phyloP scores from a whole-genome alignment of 257 asterid species.

The Forsythia suspensa region DNA sequence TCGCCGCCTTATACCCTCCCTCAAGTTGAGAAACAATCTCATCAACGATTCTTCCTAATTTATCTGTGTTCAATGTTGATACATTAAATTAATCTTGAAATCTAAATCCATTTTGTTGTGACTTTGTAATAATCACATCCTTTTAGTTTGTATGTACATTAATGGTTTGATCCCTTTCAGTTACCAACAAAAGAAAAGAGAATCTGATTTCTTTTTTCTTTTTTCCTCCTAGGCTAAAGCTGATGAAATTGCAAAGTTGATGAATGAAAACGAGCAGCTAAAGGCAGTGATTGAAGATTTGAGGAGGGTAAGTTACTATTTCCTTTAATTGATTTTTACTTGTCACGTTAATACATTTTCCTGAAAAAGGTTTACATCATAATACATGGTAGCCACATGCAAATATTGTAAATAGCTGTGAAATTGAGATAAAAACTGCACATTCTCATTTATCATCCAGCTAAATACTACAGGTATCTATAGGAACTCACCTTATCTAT shows the following conservation, averaged over 20 bases:
- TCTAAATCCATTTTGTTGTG: neutral
- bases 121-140: neutral
- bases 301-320: slow-evolving; percentile 50
- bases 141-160: slow-evolving; percentile 9
- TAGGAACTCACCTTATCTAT: too few relatives aligned
- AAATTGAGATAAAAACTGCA: too few relatives aligned
- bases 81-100: neutral
- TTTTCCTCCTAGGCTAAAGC: slow-evolving; percentile 75
- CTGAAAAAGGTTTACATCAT: neutral
- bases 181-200: slow-evolving; percentile 17
- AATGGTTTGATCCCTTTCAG: slow-evolving; percentile 4
- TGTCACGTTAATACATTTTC: neutral
- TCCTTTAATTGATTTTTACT: neutral
- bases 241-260: slow-evolving; percentile 88
- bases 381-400: neutral
- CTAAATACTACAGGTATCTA: too few relatives aligned
- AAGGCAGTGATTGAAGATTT: slow-evolving; percentile 66
- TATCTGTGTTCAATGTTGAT: neutral
- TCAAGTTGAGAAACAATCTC: neutral
- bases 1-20: neutral
- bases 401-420: neutral
- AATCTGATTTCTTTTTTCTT: slow-evolving; percentile 9
- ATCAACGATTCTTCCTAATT: neutral
- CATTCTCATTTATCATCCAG: too few relatives aligned
- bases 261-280: slow-evolving; percentile 88